These are phyloP conservation scores for Termitomyces heimii DNA, from an alignment of 768 basidiomycete genomes.

Conservation along the genomic window DNA sequence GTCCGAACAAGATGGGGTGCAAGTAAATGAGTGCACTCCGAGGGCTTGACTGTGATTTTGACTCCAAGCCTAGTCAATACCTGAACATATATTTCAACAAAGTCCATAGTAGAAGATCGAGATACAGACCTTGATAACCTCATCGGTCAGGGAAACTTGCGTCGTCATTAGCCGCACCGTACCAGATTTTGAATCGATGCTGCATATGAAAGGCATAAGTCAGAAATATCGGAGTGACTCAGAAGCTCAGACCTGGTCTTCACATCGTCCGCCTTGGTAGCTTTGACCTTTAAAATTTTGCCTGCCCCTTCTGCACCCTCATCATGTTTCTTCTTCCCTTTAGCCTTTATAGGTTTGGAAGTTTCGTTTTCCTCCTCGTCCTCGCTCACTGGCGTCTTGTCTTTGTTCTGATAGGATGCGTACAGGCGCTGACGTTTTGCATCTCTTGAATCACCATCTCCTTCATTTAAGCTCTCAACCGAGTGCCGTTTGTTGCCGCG, in stretches of 20 bases:
- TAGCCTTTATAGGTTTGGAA: constrained; percentile 11
- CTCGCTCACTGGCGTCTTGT: constrained; percentile 6
- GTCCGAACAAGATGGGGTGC: constrained; percentile 68
- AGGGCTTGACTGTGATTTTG: constrained; percentile 50
- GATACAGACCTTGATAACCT: constrained; percentile 50
- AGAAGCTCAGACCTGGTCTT: constrained; percentile 7
- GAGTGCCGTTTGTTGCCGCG: constrained; percentile 12
- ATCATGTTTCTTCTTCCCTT: constrained; percentile 19
- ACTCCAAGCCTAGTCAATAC: constrained; percentile 60
- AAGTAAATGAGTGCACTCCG: constrained; percentile 78
- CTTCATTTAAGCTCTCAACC: constrained; percentile 5
- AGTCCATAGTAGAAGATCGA: background rate
- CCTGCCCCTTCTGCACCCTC: constrained; percentile 8
- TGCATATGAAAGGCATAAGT: background rate
- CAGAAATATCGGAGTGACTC: background rate
- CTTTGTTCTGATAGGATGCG: constrained; percentile 10
- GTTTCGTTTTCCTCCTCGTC: constrained; percentile 7
- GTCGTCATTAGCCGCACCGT: constrained; percentile 61
- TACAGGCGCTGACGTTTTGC: constrained; percentile 8
- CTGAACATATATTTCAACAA: constrained; percentile 27
- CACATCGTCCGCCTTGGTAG: constrained; percentile 12
- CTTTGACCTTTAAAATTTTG: constrained; percentile 8
- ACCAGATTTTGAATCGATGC: constrained; percentile 6
- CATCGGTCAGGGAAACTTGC: constrained; percentile 50
- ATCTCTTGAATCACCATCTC: constrained; percentile 2